A percentile compares a stretch with the other conserved stretches of the same genome.
Evolutionary conservation across 768 basidiomycete species (phyloP).

Genomic region (Strobilomyces echinocephalus): DNA sequence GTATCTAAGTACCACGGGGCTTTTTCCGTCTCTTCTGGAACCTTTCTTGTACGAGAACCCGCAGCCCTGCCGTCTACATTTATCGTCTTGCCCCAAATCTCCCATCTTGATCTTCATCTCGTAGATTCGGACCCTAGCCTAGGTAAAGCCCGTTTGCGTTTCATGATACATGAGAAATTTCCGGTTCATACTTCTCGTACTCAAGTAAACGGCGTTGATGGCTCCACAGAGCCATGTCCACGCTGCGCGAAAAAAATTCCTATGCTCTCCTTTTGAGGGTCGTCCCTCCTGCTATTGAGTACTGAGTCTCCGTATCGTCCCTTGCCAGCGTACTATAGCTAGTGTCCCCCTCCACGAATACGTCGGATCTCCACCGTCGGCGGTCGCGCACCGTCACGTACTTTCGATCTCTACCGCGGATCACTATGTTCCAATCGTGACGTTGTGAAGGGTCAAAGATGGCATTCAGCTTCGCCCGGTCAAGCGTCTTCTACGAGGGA

Average conservation of each 20-base stretch:
- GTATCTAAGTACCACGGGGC: background rate
- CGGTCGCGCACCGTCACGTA: background rate
- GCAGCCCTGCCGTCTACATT: slow-evolving; percentile 2
- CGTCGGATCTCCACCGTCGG: background rate
- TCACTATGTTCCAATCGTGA: slow-evolving; percentile 22
- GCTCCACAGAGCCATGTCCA: background rate
- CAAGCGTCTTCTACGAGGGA: background rate
- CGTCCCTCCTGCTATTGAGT: background rate
- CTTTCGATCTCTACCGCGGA: slow-evolving; percentile 20
- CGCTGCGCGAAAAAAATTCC: background rate
- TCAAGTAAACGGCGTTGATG: slow-evolving; percentile 19
- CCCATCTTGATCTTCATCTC: background rate
- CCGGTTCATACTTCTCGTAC: slow-evolving; percentile 15
- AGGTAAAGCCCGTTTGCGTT: slow-evolving; percentile 1
- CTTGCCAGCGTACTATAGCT: no score
- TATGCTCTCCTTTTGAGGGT: slow-evolving; percentile 1
- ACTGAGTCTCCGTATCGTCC: background rate
- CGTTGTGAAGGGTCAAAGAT: slow-evolving; percentile 18
- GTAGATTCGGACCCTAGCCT: slow-evolving; percentile 1
- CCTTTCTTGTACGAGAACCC: background rate
- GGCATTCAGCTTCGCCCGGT: slow-evolving; percentile 11
- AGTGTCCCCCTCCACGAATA: background rate
- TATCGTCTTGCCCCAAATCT: background rate
- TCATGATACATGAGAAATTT: background rate
- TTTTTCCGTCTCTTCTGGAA: background rate